A percentile compares a stretch with the other conserved stretches of the same genome.
phyloP scores from a whole-genome alignment of 345 rosid genomes.

The Eucalyptus caleyi region DNA sequence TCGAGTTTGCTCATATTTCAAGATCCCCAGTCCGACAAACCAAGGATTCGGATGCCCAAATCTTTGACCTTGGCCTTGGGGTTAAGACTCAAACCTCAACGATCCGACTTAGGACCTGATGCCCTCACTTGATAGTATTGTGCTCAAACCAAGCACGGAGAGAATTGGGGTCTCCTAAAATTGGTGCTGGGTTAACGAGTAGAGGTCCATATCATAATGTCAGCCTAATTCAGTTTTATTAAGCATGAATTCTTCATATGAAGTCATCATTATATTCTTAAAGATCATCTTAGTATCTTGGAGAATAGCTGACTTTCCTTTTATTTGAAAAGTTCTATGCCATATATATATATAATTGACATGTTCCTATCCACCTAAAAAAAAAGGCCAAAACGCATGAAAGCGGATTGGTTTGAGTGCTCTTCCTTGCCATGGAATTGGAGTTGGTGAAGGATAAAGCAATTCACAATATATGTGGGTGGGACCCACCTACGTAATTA shows the following conservation, averaged over 20 bases:
- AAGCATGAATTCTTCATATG: neutral
- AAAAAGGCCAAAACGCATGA: neutral
- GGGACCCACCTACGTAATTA: neutral
- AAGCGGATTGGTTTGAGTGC: neutral
- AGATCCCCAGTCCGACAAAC: accelerated
- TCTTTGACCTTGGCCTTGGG: neutral
- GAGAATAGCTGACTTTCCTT: neutral
- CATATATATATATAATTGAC: neutral
- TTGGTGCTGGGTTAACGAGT: neutral
- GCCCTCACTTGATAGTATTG: neutral
- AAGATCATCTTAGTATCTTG: neutral
- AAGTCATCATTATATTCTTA: neutral
- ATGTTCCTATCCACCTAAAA: neutral
- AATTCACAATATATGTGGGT: neutral
- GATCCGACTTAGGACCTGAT: neutral
- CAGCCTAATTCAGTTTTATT: neutral
- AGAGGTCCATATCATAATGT: neutral
- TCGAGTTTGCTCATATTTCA: neutral
- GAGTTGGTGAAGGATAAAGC: neutral
- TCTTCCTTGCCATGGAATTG: neutral
- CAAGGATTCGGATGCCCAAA: accelerated
- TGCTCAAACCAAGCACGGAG: neutral
- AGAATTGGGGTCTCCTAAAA: neutral
- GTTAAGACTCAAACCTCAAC: neutral
- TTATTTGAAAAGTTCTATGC: neutral